These are phyloP conservation scores for Geotrichum australiense DNA, from an alignment of 1,139 yeast species.

Conservation along the genomic window DNA sequence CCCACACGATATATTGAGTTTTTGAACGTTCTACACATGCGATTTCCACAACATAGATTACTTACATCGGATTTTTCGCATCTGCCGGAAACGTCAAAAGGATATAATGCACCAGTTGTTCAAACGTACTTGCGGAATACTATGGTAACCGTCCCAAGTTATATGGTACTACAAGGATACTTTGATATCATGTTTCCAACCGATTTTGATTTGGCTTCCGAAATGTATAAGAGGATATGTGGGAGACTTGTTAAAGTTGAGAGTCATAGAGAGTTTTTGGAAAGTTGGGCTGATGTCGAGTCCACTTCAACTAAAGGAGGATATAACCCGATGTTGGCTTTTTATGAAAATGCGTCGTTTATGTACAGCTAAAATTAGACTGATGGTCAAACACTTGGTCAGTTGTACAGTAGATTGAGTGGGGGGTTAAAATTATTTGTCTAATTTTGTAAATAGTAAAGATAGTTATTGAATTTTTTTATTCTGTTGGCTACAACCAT, in stretches of 20 bases:
- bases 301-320: slow-evolving; percentile 68
- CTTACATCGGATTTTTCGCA: slow-evolving; percentile 67
- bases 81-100: slow-evolving; percentile 52
- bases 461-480: too few relatives aligned
- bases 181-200: slow-evolving; percentile 88
- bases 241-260: slow-evolving; percentile 53
- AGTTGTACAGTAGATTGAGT: too few relatives aligned
- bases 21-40: slow-evolving; percentile 53
- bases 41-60: slow-evolving; percentile 71
- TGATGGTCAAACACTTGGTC: too few relatives aligned
- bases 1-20: slow-evolving; percentile 71
- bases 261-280: slow-evolving; percentile 58
- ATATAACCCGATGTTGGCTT: slow-evolving; percentile 81
- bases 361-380: slow-evolving; percentile 44
- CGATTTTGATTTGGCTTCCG: slow-evolving; percentile 57
- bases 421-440: too few relatives aligned
- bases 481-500: too few relatives aligned
- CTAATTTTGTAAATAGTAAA: too few relatives aligned
- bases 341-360: slow-evolving; percentile 72
- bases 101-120: slow-evolving; percentile 75
- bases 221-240: slow-evolving; percentile 56
- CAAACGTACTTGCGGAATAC: slow-evolving; percentile 66
- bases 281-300: slow-evolving; percentile 64
- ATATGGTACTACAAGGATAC: slow-evolving; percentile 76
- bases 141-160: slow-evolving; percentile 65